Conservation (phyloP, 805 yeast species). For the Candida broadrunensis region DNA sequence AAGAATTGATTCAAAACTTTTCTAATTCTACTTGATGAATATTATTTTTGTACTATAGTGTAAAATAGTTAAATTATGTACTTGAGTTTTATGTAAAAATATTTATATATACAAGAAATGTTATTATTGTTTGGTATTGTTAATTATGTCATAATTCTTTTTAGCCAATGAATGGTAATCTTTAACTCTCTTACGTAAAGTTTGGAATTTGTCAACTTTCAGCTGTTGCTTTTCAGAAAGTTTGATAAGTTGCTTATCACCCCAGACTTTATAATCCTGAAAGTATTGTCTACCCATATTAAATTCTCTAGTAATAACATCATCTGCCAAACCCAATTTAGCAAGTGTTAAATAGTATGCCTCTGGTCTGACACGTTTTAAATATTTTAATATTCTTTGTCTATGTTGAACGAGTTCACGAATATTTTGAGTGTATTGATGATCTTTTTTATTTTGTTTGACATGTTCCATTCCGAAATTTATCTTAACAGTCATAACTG, state of each 20-base stretch:
- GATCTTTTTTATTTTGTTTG: slow-evolving; percentile 65
- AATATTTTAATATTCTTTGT: slow-evolving; percentile 76
- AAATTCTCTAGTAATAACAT: slow-evolving; percentile 74
- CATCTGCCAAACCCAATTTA: slow-evolving; percentile 85
- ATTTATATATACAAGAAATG: slow-evolving; percentile 2
- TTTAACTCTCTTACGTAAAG: slow-evolving; percentile 39
- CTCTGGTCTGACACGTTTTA: slow-evolving; percentile 77
- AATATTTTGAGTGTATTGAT: slow-evolving; percentile 62
- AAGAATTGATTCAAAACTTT: neutral
- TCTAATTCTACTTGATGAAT: neutral
- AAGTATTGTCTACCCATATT: slow-evolving; percentile 73
- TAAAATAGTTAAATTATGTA: slow-evolving; percentile 3
- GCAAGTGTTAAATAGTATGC: slow-evolving; percentile 82
- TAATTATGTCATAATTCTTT: slow-evolving; percentile 24
- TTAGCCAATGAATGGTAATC: slow-evolving; percentile 38
- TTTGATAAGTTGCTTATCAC: slow-evolving; percentile 64
- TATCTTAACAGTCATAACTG: slow-evolving; percentile 77
- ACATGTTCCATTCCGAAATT: slow-evolving; percentile 75
- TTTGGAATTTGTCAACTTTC: slow-evolving; percentile 25
- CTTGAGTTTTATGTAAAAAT: slow-evolving; percentile 1
- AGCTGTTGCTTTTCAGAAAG: slow-evolving; percentile 31
- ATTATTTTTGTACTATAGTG: slow-evolving; percentile 1
- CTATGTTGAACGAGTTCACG: slow-evolving; percentile 87
- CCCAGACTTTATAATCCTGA: slow-evolving; percentile 77
- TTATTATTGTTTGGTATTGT: neutral